Percentiles rank a stretch among this genome's conserved stretches.
phyloP scores from a whole-genome alignment of 306 rosid species.

The Sphenostylis stenocarpa region DNA sequence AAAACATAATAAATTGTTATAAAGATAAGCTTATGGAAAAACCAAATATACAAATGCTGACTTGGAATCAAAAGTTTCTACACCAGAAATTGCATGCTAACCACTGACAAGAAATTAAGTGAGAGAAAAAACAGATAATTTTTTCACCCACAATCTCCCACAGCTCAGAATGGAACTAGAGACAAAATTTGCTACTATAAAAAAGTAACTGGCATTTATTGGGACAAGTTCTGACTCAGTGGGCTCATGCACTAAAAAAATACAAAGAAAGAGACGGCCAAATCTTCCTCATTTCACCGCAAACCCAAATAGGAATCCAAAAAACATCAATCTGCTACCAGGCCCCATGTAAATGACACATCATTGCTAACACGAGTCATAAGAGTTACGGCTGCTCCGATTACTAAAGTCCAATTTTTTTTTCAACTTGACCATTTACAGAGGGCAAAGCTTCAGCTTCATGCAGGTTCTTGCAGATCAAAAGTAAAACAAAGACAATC shows the following conservation, averaged over 20 bases:
- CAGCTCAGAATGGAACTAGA: conserved; percentile 22
- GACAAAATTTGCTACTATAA: conserved; percentile 39
- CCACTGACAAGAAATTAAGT: conserved; percentile 39
- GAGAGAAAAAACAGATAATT: conserved; percentile 3
- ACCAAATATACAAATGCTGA: conserved; percentile 17
- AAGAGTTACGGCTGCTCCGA: conserved; percentile 39
- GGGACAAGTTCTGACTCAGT: conserved; percentile 43
- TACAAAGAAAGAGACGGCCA: conserved; percentile 46
- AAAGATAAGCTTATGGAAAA: background rate
- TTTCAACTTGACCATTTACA: conserved; percentile 34
- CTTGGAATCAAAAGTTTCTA: conserved; percentile 32
- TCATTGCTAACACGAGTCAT: conserved; percentile 39
- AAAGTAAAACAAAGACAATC: conserved; percentile 17
- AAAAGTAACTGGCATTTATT: conserved; percentile 36
- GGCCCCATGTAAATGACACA: conserved; percentile 59
- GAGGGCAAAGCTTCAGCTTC: conserved; percentile 6
- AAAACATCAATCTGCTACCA: conserved; percentile 32
- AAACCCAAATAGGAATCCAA: conserved; percentile 43
- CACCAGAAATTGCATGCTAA: conserved; percentile 34
- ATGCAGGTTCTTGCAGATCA: conserved; percentile 13
- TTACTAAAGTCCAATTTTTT: conserved; percentile 23
- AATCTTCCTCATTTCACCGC: conserved; percentile 42
- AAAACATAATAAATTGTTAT: background rate
- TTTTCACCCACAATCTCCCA: conserved; percentile 15
- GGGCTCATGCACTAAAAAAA: conserved; percentile 38